Conservation (phyloP, 352 stramenopile genomes). For the Globisporangium sylvaticum region DNA sequence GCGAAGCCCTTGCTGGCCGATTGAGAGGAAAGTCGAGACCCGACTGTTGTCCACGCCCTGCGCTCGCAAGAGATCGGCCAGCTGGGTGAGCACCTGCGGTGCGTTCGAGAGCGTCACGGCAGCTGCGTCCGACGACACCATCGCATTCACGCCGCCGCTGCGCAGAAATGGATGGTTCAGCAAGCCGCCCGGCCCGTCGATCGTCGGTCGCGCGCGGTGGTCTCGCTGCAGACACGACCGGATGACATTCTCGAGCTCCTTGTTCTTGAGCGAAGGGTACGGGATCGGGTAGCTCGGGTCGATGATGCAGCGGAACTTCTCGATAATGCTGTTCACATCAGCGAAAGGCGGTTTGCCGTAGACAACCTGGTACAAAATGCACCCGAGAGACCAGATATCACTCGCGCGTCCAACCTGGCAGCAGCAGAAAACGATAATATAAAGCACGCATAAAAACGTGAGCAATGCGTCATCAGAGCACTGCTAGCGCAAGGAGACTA, state of each 20-base stretch:
- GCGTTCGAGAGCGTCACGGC: constrained; percentile 41
- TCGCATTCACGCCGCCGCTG: constrained; percentile 22
- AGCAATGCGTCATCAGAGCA: neutral
- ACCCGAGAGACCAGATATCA: constrained; percentile 96
- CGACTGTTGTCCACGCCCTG: constrained; percentile 40
- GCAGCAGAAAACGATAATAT: neutral
- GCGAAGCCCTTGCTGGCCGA: constrained; percentile 39
- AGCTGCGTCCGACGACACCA: constrained; percentile 16
- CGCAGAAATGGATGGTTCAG: constrained; percentile 83
- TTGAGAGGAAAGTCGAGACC: constrained; percentile 50
- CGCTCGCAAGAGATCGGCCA: constrained; percentile 43
- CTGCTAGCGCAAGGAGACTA: neutral
- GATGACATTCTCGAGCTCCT: constrained; percentile 85
- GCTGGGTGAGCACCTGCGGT: constrained; percentile 36
- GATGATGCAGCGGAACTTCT: constrained; percentile 95
- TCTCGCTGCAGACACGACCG: constrained; percentile 83
- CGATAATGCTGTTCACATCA: constrained; percentile 91
- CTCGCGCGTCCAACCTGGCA: constrained; percentile 84
- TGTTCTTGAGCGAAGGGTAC: constrained; percentile 81
- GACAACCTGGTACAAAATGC: constrained; percentile 97
- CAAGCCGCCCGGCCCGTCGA: constrained; percentile 72
- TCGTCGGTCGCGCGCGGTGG: constrained; percentile 68
- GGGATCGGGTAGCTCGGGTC: constrained; percentile 90
- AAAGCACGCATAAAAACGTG: neutral
- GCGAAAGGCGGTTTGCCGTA: constrained; percentile 95